Evolutionary conservation across 2,329 filamentous ascomycete species (phyloP).

Genomic region (Aschersonia sp.): DNA sequence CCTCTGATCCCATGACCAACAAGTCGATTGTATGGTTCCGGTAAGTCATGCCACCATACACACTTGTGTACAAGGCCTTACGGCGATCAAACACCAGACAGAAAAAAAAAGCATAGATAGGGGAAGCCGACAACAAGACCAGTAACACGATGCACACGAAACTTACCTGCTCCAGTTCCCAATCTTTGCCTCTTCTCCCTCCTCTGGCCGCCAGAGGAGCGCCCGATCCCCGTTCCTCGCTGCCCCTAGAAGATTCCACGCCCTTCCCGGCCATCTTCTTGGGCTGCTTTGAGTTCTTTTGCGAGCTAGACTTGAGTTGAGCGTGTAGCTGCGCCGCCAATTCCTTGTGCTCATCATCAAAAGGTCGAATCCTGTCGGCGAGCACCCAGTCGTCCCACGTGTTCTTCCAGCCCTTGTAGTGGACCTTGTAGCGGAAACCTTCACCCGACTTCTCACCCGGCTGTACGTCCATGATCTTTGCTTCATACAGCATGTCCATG

Average conservation of each 20-base stretch:
- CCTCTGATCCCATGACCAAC: too few species aligned
- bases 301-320: conserved; percentile 48
- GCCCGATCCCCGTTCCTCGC: conserved; percentile 59
- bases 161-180: conserved; percentile 68
- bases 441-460: conserved; percentile 53
- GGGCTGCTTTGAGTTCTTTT: conserved; percentile 36
- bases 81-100: too few species aligned
- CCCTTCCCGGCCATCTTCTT: conserved; percentile 29
- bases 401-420: conserved; percentile 99
- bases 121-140: neutral
- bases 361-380: conserved; percentile 84
- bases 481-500: conserved; percentile 92
- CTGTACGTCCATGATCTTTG: conserved; percentile 76
- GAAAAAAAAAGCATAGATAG: neutral
- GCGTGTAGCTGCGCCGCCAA: conserved; percentile 61
- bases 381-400: conserved; percentile 99
- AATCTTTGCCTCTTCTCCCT: conserved; percentile 62
- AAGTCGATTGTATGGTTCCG: too few species aligned
- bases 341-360: conserved; percentile 89
- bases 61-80: too few species aligned
- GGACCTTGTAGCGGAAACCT: conserved; percentile 77
- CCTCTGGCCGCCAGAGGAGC: conserved; percentile 49
- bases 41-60: too few species aligned
- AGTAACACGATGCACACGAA: conserved; percentile 4
- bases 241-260: conserved; percentile 46